Evolutionary conservation across 306 rosid genomes (phyloP).

Genomic region (Chamaecrista fasciculata): DNA sequence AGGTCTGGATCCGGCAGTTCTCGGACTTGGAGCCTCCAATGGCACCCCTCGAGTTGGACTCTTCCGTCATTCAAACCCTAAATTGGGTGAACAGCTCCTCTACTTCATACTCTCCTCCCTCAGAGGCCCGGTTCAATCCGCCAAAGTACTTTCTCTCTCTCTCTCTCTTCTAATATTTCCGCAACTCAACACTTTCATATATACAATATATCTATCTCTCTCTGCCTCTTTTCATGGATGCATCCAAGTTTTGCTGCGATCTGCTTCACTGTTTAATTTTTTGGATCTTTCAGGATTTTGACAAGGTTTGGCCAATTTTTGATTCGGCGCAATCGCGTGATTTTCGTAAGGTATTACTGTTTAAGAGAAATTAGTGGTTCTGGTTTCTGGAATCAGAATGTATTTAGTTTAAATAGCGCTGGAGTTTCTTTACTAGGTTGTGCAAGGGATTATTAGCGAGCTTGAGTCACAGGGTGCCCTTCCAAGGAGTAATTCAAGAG

Average conservation of each 20-base stretch:
- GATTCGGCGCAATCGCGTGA: constrained; percentile 96
- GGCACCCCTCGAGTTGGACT: constrained; percentile 85
- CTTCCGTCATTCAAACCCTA: constrained; percentile 98
- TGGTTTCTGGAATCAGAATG: neutral
- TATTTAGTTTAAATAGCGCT: constrained; percentile 20
- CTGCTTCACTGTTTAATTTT: constrained; percentile 3
- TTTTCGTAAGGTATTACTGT: constrained; percentile 74
- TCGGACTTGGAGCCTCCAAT: constrained; percentile 84
- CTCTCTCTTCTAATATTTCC: neutral
- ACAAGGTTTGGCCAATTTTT: constrained; percentile 98
- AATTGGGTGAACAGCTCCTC: constrained; percentile 94
- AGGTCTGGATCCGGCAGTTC: constrained; percentile 93
- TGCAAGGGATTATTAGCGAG: constrained; percentile 95
- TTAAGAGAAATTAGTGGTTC: neutral
- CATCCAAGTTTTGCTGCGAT: constrained; percentile 11
- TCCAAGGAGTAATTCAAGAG: constrained; percentile 97
- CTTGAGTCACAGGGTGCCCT: constrained; percentile 99
- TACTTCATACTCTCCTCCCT: constrained; percentile 95
- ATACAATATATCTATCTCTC: too few relatives aligned
- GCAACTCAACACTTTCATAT: neutral
- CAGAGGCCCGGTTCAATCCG: constrained; percentile 90
- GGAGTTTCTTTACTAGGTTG: constrained; percentile 53
- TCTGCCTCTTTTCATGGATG: neutral
- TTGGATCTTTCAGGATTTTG: constrained; percentile 80
- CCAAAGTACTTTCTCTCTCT: constrained; percentile 50